Conservation (phyloP, 257 asterid species). For the Solanum sitiens region DNA sequence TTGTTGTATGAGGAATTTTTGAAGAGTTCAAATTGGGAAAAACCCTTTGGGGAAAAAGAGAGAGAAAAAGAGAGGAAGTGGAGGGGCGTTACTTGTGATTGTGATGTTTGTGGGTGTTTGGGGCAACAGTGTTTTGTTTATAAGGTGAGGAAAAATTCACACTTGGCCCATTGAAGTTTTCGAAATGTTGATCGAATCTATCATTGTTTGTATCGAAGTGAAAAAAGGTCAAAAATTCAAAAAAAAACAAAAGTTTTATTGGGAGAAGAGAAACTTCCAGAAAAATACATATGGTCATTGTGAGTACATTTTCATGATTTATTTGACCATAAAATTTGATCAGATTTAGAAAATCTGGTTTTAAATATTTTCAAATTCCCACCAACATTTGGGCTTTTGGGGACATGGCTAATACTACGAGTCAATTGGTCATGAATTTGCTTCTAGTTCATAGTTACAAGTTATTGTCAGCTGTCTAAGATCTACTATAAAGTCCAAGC, state of each 20-base stretch:
- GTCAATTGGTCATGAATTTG: background rate
- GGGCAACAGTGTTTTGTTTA: constrained; percentile 2
- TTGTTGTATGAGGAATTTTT: constrained; percentile 11
- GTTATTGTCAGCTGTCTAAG: background rate
- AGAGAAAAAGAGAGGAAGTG: background rate
- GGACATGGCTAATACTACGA: background rate
- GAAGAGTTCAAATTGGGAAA: constrained; percentile 10
- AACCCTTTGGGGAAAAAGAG: background rate
- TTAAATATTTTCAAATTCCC: background rate
- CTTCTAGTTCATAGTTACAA: background rate
- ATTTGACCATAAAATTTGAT: background rate
- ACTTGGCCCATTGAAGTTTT: constrained; percentile 9
- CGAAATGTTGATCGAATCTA: background rate
- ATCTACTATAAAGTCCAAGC: background rate
- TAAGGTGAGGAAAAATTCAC: background rate
- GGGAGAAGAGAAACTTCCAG: background rate
- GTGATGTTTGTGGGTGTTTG: background rate
- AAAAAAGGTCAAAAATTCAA: background rate
- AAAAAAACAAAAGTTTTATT: background rate
- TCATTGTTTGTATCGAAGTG: background rate
- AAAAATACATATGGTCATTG: background rate
- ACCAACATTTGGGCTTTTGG: background rate
- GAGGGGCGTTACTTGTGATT: background rate
- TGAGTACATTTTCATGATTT: background rate
- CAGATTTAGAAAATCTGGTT: background rate